Evolutionary conservation across 768 basidiomycete species (phyloP).

Genomic region (Phaeotremella skinneri): DNA sequence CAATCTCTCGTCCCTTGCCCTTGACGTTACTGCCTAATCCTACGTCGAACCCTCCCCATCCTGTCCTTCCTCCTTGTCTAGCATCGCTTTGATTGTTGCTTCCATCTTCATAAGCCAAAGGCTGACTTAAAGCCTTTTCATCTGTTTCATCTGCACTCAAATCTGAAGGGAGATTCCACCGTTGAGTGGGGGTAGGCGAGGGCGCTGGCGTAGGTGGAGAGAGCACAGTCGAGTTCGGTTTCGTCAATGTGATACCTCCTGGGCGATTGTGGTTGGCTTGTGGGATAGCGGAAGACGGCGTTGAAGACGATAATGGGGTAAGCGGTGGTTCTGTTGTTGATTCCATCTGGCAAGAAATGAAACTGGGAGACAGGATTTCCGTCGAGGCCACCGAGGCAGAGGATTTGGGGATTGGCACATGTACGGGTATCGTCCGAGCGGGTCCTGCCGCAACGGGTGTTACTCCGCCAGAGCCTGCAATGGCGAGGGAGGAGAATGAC

Average conservation of each 20-base stretch:
- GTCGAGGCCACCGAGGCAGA: neutral
- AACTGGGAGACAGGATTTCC: no score
- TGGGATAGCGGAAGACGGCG: neutral
- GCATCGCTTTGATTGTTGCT: neutral
- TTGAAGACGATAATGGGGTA: neutral
- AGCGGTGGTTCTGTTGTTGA: neutral
- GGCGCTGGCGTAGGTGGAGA: conserved; percentile 1
- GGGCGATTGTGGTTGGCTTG: neutral
- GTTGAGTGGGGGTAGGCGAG: neutral
- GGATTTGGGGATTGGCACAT: neutral
- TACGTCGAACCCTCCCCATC: neutral
- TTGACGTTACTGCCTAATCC: neutral
- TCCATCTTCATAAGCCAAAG: neutral
- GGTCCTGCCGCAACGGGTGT: neutral
- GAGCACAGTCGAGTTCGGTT: neutral
- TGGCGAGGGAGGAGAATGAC: neutral
- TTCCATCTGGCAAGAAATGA: no score
- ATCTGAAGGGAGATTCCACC: neutral
- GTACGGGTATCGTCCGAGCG: neutral
- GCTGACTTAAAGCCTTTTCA: neutral
- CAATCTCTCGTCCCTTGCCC: neutral
- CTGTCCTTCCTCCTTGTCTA: neutral
- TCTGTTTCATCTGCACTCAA: neutral
- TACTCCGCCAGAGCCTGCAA: neutral
- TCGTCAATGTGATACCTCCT: neutral